phyloP scores from a whole-genome alignment of 108 stramenopile species.

The Seminavis robusta region DNA sequence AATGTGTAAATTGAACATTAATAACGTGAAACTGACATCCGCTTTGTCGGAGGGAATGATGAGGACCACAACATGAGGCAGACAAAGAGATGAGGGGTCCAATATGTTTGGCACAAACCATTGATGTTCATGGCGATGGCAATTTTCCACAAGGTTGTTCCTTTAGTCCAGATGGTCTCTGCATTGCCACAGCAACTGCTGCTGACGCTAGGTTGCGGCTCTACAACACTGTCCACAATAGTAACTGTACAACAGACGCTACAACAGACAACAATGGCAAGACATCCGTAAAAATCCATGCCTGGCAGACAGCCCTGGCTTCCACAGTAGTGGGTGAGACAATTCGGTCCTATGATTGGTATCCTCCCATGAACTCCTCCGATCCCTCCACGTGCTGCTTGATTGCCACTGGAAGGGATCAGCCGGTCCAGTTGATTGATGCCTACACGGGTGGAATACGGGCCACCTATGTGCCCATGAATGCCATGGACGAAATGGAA shows the following conservation, averaged over 20 bases:
- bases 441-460: slow-evolving; percentile 74
- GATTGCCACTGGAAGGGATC: slow-evolving; percentile 32
- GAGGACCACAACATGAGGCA: too few relatives aligned
- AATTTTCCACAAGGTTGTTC: slow-evolving; percentile 65
- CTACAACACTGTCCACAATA: slow-evolving; percentile 49
- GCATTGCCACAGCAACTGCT: slow-evolving; percentile 58
- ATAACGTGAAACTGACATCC: too few relatives aligned
- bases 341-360: slow-evolving; percentile 73
- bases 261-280: background rate
- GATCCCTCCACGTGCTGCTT: slow-evolving; percentile 59
- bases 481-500: slow-evolving; percentile 75
- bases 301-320: slow-evolving; percentile 59
- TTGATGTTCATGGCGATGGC: slow-evolving; percentile 24
- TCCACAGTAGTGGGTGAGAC: slow-evolving; percentile 58
- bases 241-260: too few relatives aligned
- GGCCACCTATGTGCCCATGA: slow-evolving; percentile 76
- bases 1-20: too few relatives aligned
- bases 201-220: slow-evolving; percentile 47
- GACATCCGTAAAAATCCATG: background rate
- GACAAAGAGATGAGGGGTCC: too few relatives aligned
- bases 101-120: slow-evolving; percentile 5
- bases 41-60: too few relatives aligned
- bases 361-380: slow-evolving; percentile 69
- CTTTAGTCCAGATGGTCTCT: slow-evolving; percentile 81
- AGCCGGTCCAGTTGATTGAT: slow-evolving; percentile 79